Percentiles rank a stretch among this genome's conserved stretches.
Conservation (phyloP, 1,139 yeast species). For the Blastobotrys malaysiensis region DNA sequence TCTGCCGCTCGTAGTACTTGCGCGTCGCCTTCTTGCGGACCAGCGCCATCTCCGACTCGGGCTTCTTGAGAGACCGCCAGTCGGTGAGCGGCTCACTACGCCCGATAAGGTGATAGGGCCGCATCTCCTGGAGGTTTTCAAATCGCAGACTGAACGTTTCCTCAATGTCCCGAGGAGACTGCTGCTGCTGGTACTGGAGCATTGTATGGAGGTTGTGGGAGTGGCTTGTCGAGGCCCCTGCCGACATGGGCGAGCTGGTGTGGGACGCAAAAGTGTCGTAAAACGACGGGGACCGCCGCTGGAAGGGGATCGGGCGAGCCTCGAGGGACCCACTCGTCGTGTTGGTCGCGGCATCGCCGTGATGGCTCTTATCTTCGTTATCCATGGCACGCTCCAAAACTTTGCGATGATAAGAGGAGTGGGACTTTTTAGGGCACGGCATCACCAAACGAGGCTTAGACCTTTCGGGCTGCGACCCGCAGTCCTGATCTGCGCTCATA, state of each 20-base stretch:
- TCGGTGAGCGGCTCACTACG: constrained; percentile 41
- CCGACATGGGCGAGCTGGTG: background rate
- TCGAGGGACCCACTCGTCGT: background rate
- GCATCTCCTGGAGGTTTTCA: constrained; percentile 38
- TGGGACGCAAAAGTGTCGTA: background rate
- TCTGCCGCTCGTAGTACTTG: constrained; percentile 41
- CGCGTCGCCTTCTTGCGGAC: constrained; percentile 27
- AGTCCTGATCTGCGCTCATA: too few relatives aligned
- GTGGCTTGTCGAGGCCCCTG: background rate
- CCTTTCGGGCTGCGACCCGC: too few relatives aligned
- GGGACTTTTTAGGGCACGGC: background rate
- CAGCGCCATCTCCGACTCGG: constrained; percentile 26
- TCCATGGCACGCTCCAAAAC: background rate
- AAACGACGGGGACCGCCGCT: background rate
- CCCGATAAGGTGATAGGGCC: constrained; percentile 58
- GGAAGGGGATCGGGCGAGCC: background rate
- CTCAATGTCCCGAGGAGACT: constrained; percentile 7
- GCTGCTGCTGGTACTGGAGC: background rate
- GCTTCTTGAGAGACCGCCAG: constrained; percentile 41
- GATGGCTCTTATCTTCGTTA: background rate
- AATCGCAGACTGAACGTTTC: constrained; percentile 17
- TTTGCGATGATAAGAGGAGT: background rate
- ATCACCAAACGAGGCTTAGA: background rate
- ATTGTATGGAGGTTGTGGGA: background rate
- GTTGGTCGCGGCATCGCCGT: background rate